Base-by-base conservation (phyloP, 148 eudicot species). In the Gaultheria prostrata region DNA sequence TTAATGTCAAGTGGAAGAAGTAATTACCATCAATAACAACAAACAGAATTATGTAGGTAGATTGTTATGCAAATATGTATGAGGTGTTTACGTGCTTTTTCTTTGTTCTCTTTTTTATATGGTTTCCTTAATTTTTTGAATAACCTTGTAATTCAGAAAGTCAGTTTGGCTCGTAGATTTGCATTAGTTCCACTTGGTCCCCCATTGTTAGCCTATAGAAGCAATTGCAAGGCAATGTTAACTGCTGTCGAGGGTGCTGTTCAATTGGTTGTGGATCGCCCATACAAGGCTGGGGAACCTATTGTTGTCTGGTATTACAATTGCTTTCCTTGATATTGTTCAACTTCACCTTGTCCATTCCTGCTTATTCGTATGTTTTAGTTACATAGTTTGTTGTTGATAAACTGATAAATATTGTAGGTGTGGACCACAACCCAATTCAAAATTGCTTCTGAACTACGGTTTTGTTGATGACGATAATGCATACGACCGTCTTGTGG, bases 391-490 rank as follows among this genome's bases (percentile, higher is more conserved):
- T 18, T 24, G 17, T 65, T 26, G 18, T 28, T 67, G 33, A 28
- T 4, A 30, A 67, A 30, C 18, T 28, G 72, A 56, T 21, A 74
- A 30, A 35, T 14, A n/a, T 43, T 75, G 12, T 78, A 95, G 99
- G 99, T 97, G 99, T 88, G 99, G 99, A 39, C 99, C 99, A 33
- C 99, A 97, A 84, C 97, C 99, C 70, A 97, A 97, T 87, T 94
- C 99, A 77, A 97, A 90, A 86, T 89, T 97, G 89, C 95, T 97
- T 80, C 87, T 97, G 32, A 97, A 97, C 84, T 97, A 97, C 87
- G 99, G 99, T 79, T 94, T 94, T 84, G 98, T 97, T 81, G 99
- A 97, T 57, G 99, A 94, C 80, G 98, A 97, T 82, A 97, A 97
- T 85, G 87, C 97, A n/a, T 93, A 92, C 87, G 95, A 97, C 84